A percentile compares a stretch with the other conserved stretches of the same genome.
phyloP scores from a whole-genome alignment of 2,329 filamentous ascomycete genomes.

The Pestalotiopsis sp. region DNA sequence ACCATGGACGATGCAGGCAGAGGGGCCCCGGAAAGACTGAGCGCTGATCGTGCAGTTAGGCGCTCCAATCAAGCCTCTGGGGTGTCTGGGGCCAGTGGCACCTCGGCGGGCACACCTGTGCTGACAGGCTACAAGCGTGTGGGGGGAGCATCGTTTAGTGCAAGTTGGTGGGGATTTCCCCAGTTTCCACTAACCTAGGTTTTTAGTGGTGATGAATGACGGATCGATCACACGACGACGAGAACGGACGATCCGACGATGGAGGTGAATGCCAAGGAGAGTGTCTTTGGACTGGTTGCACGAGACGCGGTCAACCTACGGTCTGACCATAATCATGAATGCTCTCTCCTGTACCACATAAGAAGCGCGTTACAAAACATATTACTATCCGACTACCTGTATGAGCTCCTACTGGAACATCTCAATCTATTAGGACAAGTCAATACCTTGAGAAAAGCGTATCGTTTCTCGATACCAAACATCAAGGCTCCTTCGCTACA shows the following conservation, averaged over 20 bases:
- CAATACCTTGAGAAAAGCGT: no score
- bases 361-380: no score
- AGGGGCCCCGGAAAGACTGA: background rate
- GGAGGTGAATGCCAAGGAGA: background rate
- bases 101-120: background rate
- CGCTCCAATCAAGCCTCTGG: background rate
- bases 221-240: background rate
- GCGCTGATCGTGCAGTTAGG: background rate
- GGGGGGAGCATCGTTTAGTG: background rate
- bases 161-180: background rate
- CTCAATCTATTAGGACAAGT: no score
- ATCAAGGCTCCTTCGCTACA: no score
- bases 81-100: background rate
- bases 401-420: no score
- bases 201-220: background rate
- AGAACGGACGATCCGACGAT: background rate
- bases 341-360: no score
- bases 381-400: no score
- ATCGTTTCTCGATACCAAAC: no score
- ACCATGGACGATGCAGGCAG: background rate
- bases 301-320: background rate
- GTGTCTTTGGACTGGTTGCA: background rate
- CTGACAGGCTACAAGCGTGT: background rate
- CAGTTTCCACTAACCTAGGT: background rate
- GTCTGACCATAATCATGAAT: no score